phyloP scores from a whole-genome alignment of 208 protist species.

The Trypanosoma lewisi region DNA sequence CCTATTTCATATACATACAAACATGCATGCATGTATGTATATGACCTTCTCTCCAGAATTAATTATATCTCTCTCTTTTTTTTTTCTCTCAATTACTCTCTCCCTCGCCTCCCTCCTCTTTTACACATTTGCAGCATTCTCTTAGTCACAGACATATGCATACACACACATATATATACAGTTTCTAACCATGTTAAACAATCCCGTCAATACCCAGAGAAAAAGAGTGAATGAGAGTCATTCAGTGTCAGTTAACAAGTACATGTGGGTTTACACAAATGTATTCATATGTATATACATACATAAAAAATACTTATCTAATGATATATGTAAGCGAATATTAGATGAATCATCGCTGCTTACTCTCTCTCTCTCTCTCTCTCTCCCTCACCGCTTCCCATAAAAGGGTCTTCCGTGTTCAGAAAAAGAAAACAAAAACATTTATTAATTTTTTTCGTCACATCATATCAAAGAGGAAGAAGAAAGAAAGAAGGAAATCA shows the following conservation, averaged over 20 bases:
- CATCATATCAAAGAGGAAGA: neutral
- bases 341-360: no score
- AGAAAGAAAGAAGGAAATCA: neutral
- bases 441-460: no score
- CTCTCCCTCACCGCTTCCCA: neutral
- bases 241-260: neutral
- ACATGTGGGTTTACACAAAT: neutral
- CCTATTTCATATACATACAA: neutral
- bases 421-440: neutral
- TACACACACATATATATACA: constrained; percentile 4
- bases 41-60: neutral
- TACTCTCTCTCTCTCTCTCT: neutral
- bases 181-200: neutral
- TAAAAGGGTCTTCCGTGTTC: neutral
- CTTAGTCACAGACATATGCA: no score
- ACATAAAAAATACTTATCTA: no score
- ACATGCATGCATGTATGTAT: neutral
- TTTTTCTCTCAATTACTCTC: neutral
- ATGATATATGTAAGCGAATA: no score
- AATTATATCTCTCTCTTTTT: neutral
- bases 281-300: neutral
- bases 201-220: no score
- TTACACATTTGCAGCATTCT: no score
- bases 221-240: no score
- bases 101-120: neutral